Evolutionary conservation across 257 asterid species (phyloP).

Genomic region (Petunia axillaris): DNA sequence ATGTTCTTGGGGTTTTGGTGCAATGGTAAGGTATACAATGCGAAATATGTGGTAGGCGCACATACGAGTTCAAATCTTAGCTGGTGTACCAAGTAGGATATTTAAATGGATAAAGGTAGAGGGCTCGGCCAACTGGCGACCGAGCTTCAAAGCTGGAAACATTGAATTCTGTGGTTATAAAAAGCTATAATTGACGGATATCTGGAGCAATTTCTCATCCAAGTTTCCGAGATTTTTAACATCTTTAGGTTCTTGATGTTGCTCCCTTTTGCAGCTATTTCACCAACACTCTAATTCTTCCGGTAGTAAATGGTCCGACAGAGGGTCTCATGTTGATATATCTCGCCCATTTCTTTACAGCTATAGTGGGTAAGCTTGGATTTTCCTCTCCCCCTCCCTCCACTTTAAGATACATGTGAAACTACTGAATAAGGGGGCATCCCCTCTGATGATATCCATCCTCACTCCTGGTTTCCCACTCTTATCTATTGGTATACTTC

Average conservation of each 20-base stretch:
- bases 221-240: not conserved
- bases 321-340: conserved; percentile 92
- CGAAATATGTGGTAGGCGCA: not conserved
- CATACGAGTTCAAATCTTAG: not conserved
- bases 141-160: not conserved
- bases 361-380: conserved; percentile 56
- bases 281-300: conserved; percentile 92
- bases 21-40: not conserved
- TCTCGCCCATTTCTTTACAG: conserved; percentile 68
- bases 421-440: conserved; percentile 8
- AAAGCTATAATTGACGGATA: not conserved
- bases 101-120: not conserved
- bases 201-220: conserved; percentile 18
- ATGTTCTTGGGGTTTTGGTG: not conserved
- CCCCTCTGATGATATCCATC: conserved; percentile 1
- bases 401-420: not conserved
- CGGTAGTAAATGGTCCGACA: conserved; percentile 91
- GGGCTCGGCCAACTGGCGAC: not conserved
- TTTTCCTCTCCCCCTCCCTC: conserved; percentile 29
- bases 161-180: not conserved
- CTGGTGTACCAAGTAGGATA: not conserved
- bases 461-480: not conserved
- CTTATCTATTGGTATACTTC: conserved; percentile 1
- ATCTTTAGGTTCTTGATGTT: not conserved
- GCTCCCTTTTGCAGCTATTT: conserved; percentile 61